phyloP scores from a whole-genome alignment of 139 green algal species.

The Picochlorum sp. region DNA sequence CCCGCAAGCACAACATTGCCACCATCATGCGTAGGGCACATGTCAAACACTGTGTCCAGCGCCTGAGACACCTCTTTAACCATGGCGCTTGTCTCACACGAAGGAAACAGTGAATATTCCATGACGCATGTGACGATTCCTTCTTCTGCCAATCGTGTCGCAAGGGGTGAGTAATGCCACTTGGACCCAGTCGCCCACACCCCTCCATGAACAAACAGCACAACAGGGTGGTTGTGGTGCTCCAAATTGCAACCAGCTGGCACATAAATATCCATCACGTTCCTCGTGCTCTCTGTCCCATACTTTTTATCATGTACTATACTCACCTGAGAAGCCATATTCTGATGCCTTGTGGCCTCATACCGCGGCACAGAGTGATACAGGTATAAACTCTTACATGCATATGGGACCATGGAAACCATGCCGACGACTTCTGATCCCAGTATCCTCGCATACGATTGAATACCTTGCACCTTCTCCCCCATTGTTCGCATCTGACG shows the following conservation, averaged over 20 bases:
- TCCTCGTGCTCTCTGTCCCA: conserved; percentile 24
- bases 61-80: conserved; percentile 52
- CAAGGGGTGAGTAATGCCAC: conserved; percentile 68
- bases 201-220: conserved; percentile 73
- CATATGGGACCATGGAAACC: conserved; percentile 36
- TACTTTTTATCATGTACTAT: conserved; percentile 42
- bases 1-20: conserved; percentile 46
- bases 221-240: conserved; percentile 21
- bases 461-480: conserved; percentile 7
- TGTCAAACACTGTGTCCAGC: conserved; percentile 51
- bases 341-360: conserved; percentile 3
- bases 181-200: conserved; percentile 57
- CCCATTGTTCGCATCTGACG: neutral
- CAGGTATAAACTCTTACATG: conserved; percentile 15
- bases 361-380: conserved; percentile 32
- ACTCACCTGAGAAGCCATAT: conserved; percentile 1
- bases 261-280: conserved; percentile 62
- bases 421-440: conserved; percentile 35
- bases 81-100: conserved; percentile 41
- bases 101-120: conserved; percentile 9
- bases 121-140: conserved; percentile 47
- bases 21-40: conserved; percentile 24
- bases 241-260: conserved; percentile 19
- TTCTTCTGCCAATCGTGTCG: conserved; percentile 42
- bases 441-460: conserved; percentile 29